Base-by-base conservation (phyloP, 139 green algal genomes). In the Ulvella scutata region DNA sequence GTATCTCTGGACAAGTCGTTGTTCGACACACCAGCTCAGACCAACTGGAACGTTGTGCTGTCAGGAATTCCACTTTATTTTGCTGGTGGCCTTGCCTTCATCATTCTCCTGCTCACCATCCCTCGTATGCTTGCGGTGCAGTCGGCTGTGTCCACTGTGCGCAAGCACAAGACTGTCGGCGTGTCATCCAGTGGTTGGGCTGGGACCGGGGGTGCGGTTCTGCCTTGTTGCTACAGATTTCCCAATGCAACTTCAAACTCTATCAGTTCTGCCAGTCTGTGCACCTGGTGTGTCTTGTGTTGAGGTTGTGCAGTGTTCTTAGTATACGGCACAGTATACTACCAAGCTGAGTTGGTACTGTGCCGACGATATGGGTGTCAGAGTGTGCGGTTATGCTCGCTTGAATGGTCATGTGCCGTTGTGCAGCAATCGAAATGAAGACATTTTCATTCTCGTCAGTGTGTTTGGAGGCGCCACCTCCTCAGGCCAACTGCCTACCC, bases 61-160 rank as follows among this genome's bases (percentile, higher is more conserved):
- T 67, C 51, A 29, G 51, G 51, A 9, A 26, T 67, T 6, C 51
- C 51, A 6, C 31, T 67, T 26, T 67, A 36, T 26, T 67, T 67
- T 26, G 51, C 51, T n/a, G 51, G n/a, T 6, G 51, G 51, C 51
- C 51, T 67, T 26, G 51, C 51, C n/a, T 67, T 67, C 20, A n/a
- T 67, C 51, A 67, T 67, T 26, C 51, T 67, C n/a, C 51, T 67
- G n/a, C n/a, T 67, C 9, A 67, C 51, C n/a, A 67, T 67, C 51
- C 51, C 51, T n/a, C 51, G 51, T 26, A 67, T 67, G 51, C 51
- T 67, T 6, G 51, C 9, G 9, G 51, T 67, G 51, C 33, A n/a
- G 51, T 26, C n/a, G 31, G 51, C 51, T 26, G 51, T 67, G 51
- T 26, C n/a, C n/a, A n/a, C 31, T 6, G 51, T 67, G 51, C 51